Conservation (phyloP, 2,329 filamentous ascomycete genomes). For the Calcarisporium arbuscula region DNA sequence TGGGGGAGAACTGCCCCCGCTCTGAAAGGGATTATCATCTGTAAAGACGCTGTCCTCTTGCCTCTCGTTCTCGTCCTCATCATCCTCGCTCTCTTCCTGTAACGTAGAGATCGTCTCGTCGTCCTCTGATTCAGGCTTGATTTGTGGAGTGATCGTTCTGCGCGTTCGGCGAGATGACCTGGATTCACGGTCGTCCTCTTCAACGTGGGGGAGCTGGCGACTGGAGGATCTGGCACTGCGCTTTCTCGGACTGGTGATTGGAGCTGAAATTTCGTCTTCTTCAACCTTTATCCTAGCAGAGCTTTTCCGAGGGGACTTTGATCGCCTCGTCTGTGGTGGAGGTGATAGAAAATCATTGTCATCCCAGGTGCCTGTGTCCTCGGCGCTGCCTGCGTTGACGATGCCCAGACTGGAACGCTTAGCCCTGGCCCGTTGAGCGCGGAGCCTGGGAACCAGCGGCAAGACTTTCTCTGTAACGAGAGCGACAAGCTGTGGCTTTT, state of each 20-base stretch:
- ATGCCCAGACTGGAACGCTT: constrained; percentile 88
- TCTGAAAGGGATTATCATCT: constrained; percentile 89
- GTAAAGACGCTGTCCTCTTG: constrained; percentile 63
- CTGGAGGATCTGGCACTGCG: constrained; percentile 48
- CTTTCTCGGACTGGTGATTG: constrained; percentile 44
- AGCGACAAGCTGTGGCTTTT: constrained; percentile 81
- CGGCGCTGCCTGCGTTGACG: constrained; percentile 57
- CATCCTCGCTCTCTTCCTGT: constrained; percentile 47
- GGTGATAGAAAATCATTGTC: constrained; percentile 51
- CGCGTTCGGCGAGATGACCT: constrained; percentile 44
- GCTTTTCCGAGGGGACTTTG: constrained; percentile 49
- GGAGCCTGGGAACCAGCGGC: constrained; percentile 70
- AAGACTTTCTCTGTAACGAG: constrained; percentile 75
- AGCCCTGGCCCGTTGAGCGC: constrained; percentile 68
- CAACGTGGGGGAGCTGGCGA: constrained; percentile 46
- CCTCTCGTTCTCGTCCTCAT: constrained; percentile 19
- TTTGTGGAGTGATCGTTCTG: constrained; percentile 44
- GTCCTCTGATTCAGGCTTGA: constrained; percentile 50
- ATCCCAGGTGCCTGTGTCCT: constrained; percentile 57
- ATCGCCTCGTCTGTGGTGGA: constrained; percentile 43
- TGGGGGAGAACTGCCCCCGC: constrained; percentile 66
- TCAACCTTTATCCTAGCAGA: constrained; percentile 47
- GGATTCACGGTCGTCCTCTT: constrained; percentile 35
- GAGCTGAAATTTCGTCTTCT: constrained; percentile 34
- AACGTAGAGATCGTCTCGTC: too few species aligned